Evolutionary conservation across 441 rosid genomes (phyloP), one percentile per base, ranked within the genome.

Genomic region (Pelargonium australe): DNA sequence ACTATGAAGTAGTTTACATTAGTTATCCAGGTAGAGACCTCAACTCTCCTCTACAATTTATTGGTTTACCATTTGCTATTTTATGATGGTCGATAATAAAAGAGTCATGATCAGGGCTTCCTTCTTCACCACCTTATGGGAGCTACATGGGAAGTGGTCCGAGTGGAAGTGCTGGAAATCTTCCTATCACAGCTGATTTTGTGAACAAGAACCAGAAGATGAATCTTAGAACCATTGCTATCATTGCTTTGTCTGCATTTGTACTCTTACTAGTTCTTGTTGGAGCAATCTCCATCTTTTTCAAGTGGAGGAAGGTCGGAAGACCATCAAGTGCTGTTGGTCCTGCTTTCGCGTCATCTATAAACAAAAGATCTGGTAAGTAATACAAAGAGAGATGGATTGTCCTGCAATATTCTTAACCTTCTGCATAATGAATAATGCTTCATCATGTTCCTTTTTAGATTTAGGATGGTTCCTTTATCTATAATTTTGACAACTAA

Each of bases 311-410:
- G 79, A 87, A 80, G 78, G 73, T 76, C 78, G 89, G 97, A 78
- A 86, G 85, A 78, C 89, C 90, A 47, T 90, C 91, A 20, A 86
- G 76, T 83, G 96, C 97, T 70, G 92, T 89, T 71, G 92, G 95
- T 78, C 97, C 96, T 9, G 76, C 80, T 53, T 84, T 86, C 72
- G 66, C 86, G 63, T 80, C 87, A 53, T 85, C 97, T 10, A 74
- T 87, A 63, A 85, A 95, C 84, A 95, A 95, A 86, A 82, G 90
- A 86, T 84, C 89, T 62, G 99, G 99, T 91, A 82, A 43, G 78
- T 53, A 53, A 53, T 53, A 53, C 2, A 14, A 14, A 53, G 60
- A 2, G 31, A 53, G 20, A 53, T 19, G 16, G 60, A 53, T 5
- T 41, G 8, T 41, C 44, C 9, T 41, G 8, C 43, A 40, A 40